phyloP scores from a whole-genome alignment of 1,139 yeast species.

The Scheffersomyces cryptocercus region DNA sequence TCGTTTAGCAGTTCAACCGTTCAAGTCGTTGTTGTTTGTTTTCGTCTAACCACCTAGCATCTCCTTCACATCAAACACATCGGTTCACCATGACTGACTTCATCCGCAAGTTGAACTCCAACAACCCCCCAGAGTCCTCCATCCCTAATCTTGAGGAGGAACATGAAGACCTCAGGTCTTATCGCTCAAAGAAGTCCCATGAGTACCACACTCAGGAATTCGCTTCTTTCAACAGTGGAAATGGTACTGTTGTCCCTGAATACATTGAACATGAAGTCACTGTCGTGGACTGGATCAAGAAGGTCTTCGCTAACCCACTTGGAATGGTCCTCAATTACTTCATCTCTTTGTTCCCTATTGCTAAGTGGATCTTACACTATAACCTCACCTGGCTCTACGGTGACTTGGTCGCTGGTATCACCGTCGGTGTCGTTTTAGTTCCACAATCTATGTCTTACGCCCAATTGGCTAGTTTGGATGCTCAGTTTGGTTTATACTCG shows the following conservation, averaged over 20 bases:
- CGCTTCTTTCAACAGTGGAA: constrained; percentile 5
- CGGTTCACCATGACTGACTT: constrained; percentile 14
- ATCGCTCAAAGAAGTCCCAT: constrained; percentile 4
- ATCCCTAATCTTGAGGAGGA: constrained; percentile 16
- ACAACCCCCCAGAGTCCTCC: constrained; percentile 17
- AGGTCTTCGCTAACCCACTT: constrained; percentile 42
- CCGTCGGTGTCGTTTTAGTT: constrained; percentile 89
- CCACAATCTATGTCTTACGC: constrained; percentile 98
- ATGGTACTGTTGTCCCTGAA: constrained; percentile 34
- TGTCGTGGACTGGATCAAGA: constrained; percentile 46
- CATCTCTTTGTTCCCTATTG: constrained; percentile 72
- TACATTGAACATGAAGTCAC: constrained; percentile 45
- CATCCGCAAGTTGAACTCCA: constrained; percentile 13
- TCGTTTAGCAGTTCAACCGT: too few species aligned
- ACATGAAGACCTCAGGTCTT: constrained; percentile 7
- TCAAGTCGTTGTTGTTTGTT: too few species aligned
- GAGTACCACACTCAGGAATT: constrained; percentile 3
- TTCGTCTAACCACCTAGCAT: not conserved
- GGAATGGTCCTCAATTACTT: constrained; percentile 45
- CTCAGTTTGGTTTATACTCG: constrained; percentile 88
- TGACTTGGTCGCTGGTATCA: constrained; percentile 87
- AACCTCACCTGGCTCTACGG: constrained; percentile 77
- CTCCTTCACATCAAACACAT: not conserved
- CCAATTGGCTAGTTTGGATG: constrained; percentile 73
- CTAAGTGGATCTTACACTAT: constrained; percentile 81